Evolutionary conservation across 1,284 basidiomycete species (phyloP), one percentile per base, ranked within the genome.

Genomic region (Ustilago bromivora): DNA sequence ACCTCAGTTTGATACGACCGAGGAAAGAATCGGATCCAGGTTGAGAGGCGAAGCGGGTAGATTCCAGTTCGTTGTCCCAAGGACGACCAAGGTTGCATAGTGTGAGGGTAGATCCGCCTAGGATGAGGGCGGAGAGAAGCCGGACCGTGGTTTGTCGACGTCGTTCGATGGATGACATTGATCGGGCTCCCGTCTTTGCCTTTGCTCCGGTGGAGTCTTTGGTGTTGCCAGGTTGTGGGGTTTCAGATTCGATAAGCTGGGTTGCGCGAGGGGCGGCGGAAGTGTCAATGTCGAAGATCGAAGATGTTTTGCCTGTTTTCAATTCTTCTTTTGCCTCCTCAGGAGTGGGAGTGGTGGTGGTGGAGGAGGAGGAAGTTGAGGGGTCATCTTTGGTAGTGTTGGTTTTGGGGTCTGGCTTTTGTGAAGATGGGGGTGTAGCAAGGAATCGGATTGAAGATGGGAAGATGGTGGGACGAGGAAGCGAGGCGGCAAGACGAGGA

Each of bases 81-180:
- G 84, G 80, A 13, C 83, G 71, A 15, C 84, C 86, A 9, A 87
- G 73, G 49, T 83, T 82, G 66, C 75, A 83, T 6, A 72, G 78
- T 10, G 72, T 68, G 9, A 77, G 70, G 11, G 71, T 79, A 1
- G 79, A 32, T 0, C 82, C 82, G 11, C 72, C 67, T 28, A 84
- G 43, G 1, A 79, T 71, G 19, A 76, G 58, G 10, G 62, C 75
- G 4, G 73, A 56, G 6, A 82, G 61, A 11, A 84, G 23, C 4
- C 84, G 66, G 15, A 73, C 72, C 17, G 82, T 70, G 54, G 80
- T 73, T 58, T 80, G 76, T 23, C 86, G 75, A 65, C 81, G 81
- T 66, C 81, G 80, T 53, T 87, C 87, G 65, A 83, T 85, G 38
- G 84, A 85, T 13, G 84, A 84, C 69, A 85, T 83, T 47, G 75